A percentile compares a stretch with the other conserved stretches of the same genome.
Conservation (phyloP, 805 yeast genomes). For the Kluyveromyces starmeri region DNA sequence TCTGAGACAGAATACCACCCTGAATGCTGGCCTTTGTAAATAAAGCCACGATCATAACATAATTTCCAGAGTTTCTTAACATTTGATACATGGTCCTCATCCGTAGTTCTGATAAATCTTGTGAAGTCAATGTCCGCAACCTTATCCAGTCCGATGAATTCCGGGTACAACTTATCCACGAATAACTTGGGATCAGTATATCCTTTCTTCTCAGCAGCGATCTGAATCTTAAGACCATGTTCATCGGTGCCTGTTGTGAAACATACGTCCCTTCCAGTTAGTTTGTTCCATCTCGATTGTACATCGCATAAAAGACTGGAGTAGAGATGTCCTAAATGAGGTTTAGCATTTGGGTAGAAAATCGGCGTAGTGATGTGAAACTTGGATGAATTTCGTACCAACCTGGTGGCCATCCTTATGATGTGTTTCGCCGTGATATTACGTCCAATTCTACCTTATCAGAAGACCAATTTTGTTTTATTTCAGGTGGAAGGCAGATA, state of each 20-base stretch:
- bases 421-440: too few relatives aligned
- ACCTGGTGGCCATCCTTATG: neutral
- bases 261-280: slow-evolving; percentile 37
- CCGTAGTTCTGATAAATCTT: slow-evolving; percentile 87
- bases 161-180: slow-evolving; percentile 59
- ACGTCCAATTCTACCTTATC: too few relatives aligned
- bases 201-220: slow-evolving; percentile 58
- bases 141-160: slow-evolving; percentile 58
- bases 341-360: slow-evolving; percentile 90
- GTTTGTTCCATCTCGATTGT: slow-evolving; percentile 58
- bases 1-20: slow-evolving; percentile 97
- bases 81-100: slow-evolving; percentile 59
- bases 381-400: neutral
- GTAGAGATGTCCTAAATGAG: slow-evolving; percentile 90
- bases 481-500: too few relatives aligned
- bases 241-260: slow-evolving; percentile 94
- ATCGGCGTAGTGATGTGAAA: slow-evolving; percentile 80
- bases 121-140: slow-evolving; percentile 50
- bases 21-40: slow-evolving; percentile 73
- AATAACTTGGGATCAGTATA: slow-evolving; percentile 49
- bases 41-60: slow-evolving; percentile 50
- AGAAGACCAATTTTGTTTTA: too few relatives aligned
- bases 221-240: slow-evolving; percentile 87
- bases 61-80: slow-evolving; percentile 64
- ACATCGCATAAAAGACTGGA: slow-evolving; percentile 81